phyloP scores from a whole-genome alignment of 257 asterid genomes.

The Fraxinus pennsylvanica region DNA sequence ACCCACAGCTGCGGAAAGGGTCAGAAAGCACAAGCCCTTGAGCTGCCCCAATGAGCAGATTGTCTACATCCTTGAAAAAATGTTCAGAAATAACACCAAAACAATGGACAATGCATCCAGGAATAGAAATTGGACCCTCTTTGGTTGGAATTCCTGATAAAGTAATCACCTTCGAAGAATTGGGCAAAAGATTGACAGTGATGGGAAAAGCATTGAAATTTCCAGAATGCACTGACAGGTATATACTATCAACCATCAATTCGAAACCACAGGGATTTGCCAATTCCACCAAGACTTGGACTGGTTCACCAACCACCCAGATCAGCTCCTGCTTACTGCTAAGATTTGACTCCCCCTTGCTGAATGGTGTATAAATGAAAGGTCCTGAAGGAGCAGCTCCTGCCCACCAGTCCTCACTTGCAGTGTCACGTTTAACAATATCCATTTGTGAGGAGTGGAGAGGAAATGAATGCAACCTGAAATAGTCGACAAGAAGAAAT shows the following conservation, averaged over 20 bases:
- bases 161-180: constrained; percentile 88
- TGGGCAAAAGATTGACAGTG: constrained; percentile 80
- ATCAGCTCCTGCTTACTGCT: constrained; percentile 78
- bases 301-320: constrained; percentile 98
- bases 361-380: constrained; percentile 95
- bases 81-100: constrained; percentile 98
- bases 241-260: constrained; percentile 88
- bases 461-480: constrained; percentile 95
- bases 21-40: constrained; percentile 99
- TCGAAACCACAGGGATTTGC: constrained; percentile 99
- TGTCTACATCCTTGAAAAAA: constrained; percentile 92
- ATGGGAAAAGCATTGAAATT: constrained; percentile 94
- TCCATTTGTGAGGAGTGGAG: constrained; percentile 86
- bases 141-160: constrained; percentile 92
- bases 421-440: constrained; percentile 75
- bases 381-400: constrained; percentile 99
- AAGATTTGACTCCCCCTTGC: constrained; percentile 82
- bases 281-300: constrained; percentile 91
- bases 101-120: constrained; percentile 94
- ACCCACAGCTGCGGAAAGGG: constrained; percentile 95
- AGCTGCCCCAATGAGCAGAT: constrained; percentile 85
- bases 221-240: constrained; percentile 80
- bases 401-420: constrained; percentile 98
- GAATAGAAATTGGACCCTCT: constrained; percentile 77
- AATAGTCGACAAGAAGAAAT: constrained; percentile 26